Conservation (phyloP, 108 stramenopile genomes). For the Bacterosira constricta region DNA sequence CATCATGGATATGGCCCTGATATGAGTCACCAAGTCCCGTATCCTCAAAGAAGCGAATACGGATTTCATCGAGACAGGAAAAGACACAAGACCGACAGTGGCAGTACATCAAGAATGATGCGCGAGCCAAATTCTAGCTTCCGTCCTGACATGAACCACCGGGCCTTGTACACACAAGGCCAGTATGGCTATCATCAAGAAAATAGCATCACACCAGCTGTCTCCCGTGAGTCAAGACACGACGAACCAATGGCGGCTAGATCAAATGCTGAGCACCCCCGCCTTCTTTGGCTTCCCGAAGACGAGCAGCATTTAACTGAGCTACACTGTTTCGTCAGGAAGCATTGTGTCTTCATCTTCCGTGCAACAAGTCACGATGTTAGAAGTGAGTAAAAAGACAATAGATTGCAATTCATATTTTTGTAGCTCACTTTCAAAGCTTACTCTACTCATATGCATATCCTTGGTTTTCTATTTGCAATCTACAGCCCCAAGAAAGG, state of each 20-base stretch:
- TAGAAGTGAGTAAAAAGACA: slow-evolving; percentile 25
- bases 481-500: slow-evolving; percentile 63
- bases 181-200: background rate
- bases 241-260: no score
- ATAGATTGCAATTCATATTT: no score
- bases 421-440: background rate
- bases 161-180: background rate
- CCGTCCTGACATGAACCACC: background rate
- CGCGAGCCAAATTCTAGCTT: background rate
- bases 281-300: slow-evolving; percentile 49
- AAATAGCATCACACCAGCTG: background rate
- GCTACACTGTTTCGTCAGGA: slow-evolving; percentile 80
- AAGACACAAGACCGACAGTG: background rate
- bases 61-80: background rate
- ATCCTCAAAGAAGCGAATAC: slow-evolving; percentile 7
- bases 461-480: background rate
- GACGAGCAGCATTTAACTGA: slow-evolving; percentile 82
- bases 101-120: background rate
- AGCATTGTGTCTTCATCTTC: slow-evolving; percentile 77
- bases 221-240: no score
- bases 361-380: slow-evolving; percentile 68
- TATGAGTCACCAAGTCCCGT: background rate
- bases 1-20: slow-evolving; percentile 1
- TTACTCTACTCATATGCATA: background rate
- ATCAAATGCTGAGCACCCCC: slow-evolving; percentile 17